phyloP scores from a whole-genome alignment of 257 asterid genomes.

The Ballota nigra region DNA sequence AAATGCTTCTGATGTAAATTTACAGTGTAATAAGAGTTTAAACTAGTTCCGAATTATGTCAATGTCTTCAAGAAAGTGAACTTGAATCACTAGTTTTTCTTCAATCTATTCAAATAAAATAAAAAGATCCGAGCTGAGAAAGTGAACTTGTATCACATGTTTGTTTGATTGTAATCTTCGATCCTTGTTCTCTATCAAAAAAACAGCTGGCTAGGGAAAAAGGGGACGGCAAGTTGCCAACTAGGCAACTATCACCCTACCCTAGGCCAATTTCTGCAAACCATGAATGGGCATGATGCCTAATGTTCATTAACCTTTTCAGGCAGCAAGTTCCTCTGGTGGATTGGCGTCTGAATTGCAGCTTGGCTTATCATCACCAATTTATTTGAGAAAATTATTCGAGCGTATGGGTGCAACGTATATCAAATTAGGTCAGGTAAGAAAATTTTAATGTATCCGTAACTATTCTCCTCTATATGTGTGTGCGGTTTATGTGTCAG shows the following conservation, averaged over 20 bases:
- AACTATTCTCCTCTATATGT: not conserved
- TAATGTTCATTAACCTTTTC: constrained; percentile 29
- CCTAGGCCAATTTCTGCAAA: not conserved
- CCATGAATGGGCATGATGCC: not conserved
- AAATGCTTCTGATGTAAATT: not conserved
- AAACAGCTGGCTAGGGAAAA: not conserved
- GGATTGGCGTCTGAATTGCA: constrained; percentile 75
- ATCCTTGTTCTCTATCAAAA: not conserved
- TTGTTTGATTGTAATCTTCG: not conserved
- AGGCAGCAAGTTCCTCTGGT: constrained; percentile 64
- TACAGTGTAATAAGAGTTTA: not conserved
- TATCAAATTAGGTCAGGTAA: constrained; percentile 92
- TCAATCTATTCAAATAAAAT: not conserved
- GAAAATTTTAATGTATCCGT: constrained; percentile 6
- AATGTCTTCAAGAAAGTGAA: not conserved
- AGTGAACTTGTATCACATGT: too few species aligned
- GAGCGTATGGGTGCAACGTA: constrained; percentile 99
- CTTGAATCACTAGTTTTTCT: not conserved
- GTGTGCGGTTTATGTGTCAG: not conserved
- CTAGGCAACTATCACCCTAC: not conserved
- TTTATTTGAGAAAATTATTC: constrained; percentile 81
- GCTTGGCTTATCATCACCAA: constrained; percentile 89
- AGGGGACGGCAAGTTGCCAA: not conserved
- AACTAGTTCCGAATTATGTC: not conserved
- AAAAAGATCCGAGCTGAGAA: too few species aligned